Base-by-base conservation (phyloP, 2,329 filamentous ascomycete genomes). In the Chaetomium sp. region DNA sequence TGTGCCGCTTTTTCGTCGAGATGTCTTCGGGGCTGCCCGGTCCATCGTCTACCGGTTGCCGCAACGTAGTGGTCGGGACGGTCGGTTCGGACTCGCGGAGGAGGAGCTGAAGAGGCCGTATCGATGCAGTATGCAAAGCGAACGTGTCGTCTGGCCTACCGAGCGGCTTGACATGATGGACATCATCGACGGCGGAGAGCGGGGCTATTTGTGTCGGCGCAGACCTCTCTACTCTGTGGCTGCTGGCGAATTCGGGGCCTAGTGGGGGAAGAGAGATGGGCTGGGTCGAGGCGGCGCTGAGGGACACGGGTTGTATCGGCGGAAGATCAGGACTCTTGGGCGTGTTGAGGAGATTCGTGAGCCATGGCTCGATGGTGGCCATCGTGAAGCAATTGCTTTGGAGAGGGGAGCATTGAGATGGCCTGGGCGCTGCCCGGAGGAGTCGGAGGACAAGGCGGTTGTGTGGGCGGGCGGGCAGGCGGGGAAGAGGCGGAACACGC, bases 291-390 rank as follows among this genome's bases (percentile, higher is more conserved):
- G 75, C 29, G 78, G 73, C 65, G 78, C 78, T 21, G 79, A 77
- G 57, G 80, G 79, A 67, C 78, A 80, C 66, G 75, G 76, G 66
- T 67, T 85, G 82, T 50, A 86, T 77, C 57, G 85, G 81, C 45
- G 85, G 85, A 2, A 87, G 80, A 66, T 85, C 83, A 71, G 81
- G 77, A 67, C 81, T 79, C 71, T 77, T 79, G 70, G 78, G 77
- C 72, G 86, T 83, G 75, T 88, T 88, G 72, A 88, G 79, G 69
- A 88, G 77, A 74, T 88, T 85, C 74, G 88, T 89, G 70, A 89
- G 80, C 73, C 86, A 84, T 73, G 86, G 86, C 81, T 89, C 86
- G 77, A 88, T 88, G 73, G 85, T 88, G 70, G 85, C 84, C 84
- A 87, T 87, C 77, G 76, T 85, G 80, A 69, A 73, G 70, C 69